Percentiles rank a stretch among this genome's conserved stretches.
Conservation (phyloP, 2,329 filamentous ascomycete genomes). For the Orbilia quercus region DNA sequence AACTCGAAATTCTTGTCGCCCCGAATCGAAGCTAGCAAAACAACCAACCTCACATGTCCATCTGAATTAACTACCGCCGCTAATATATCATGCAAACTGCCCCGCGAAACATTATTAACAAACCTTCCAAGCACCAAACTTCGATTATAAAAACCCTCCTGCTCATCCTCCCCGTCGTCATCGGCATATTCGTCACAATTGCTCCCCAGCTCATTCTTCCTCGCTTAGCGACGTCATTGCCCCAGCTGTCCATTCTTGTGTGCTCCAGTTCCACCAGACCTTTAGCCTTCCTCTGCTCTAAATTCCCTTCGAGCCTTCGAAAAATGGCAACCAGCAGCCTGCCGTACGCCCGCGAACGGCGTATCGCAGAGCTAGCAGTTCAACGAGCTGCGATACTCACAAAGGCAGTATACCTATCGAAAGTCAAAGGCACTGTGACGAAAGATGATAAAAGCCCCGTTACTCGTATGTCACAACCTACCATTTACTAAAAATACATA, state of each 20-base stretch:
- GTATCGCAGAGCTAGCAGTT: slow-evolving; percentile 86
- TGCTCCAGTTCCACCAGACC: slow-evolving; percentile 8
- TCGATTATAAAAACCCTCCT: background rate
- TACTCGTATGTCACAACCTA: slow-evolving; percentile 70
- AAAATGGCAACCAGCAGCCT: slow-evolving; percentile 36
- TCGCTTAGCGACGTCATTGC: background rate
- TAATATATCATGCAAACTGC: background rate
- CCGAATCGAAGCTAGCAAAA: no score
- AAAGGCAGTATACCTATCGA: slow-evolving; percentile 82
- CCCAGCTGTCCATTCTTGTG: background rate
- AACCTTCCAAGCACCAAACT: background rate
- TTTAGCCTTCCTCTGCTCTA: slow-evolving; percentile 24
- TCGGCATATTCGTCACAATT: slow-evolving; percentile 33
- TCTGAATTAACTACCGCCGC: background rate
- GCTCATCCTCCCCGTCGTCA: slow-evolving; percentile 13
- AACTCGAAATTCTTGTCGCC: no score
- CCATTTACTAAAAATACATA: background rate
- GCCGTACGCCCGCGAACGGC: slow-evolving; percentile 79
- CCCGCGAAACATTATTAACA: slow-evolving; percentile 7
- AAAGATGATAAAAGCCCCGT: slow-evolving; percentile 97
- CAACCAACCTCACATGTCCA: no score
- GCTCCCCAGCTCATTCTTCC: slow-evolving; percentile 22
- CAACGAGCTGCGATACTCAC: slow-evolving; percentile 82
- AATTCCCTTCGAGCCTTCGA: background rate
- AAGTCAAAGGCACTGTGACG: slow-evolving; percentile 90